Conservation (phyloP, 2,329 filamentous ascomycete genomes). For the Colletotrichum eremochloae region DNA sequence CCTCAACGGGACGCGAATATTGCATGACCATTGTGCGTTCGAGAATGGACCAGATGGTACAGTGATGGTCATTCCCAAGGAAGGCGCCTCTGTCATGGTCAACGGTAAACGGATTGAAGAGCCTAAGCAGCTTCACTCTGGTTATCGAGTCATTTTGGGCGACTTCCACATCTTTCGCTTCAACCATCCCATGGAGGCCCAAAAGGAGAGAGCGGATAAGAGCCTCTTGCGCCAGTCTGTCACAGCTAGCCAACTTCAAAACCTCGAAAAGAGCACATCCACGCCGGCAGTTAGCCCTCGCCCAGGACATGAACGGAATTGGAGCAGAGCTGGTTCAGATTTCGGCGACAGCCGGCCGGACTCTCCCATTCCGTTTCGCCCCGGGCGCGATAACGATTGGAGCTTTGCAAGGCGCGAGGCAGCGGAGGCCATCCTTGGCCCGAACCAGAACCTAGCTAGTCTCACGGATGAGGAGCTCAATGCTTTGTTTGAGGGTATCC, state of each 20-base stretch:
- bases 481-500: conserved; percentile 92
- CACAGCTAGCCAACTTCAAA: conserved; percentile 71
- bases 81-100: conserved; percentile 98
- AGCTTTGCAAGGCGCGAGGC: conserved; percentile 93
- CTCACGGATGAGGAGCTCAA: conserved; percentile 96
- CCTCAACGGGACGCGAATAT: conserved; percentile 91
- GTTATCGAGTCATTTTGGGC: conserved; percentile 93
- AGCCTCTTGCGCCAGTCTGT: conserved; percentile 89
- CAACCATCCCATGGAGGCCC: conserved; percentile 96
- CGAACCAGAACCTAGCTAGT: conserved; percentile 90
- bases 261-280: conserved; percentile 68
- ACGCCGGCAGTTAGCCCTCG: conserved; percentile 74
- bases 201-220: conserved; percentile 89
- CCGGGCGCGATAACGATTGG: conserved; percentile 90
- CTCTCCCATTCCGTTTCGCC: conserved; percentile 79
- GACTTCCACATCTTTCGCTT: conserved; percentile 99
- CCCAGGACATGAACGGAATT: conserved; percentile 80
- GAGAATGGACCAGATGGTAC: conserved; percentile 89
- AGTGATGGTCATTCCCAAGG: conserved; percentile 89
- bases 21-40: conserved; percentile 93
- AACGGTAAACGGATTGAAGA: conserved; percentile 93
- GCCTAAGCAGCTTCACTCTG: conserved; percentile 87
- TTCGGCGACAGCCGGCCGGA: conserved; percentile 82
- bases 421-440: conserved; percentile 88
- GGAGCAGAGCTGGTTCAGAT: conserved; percentile 85